These are phyloP conservation scores for Hericium alpestre DNA, from an alignment of 768 basidiomycete species.

Conservation along the genomic window DNA sequence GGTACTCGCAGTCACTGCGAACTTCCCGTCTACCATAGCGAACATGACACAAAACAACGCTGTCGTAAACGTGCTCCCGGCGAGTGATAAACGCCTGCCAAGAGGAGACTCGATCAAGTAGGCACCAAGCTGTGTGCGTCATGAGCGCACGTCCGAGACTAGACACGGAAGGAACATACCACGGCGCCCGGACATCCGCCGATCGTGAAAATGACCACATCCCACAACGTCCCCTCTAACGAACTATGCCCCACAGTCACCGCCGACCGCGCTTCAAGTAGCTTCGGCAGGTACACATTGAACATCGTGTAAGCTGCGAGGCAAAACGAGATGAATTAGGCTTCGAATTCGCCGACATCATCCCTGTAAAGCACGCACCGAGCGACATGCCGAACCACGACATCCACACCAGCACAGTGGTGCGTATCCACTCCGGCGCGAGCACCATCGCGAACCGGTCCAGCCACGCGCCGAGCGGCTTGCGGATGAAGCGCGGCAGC, in stretches of 20 bases:
- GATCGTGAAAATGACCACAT: constrained; percentile 77
- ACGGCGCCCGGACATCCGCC: constrained; percentile 80
- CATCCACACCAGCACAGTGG: constrained; percentile 71
- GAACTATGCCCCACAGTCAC: constrained; percentile 28
- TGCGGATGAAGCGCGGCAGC: constrained; percentile 45
- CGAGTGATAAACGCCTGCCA: constrained; percentile 65
- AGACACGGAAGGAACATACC: constrained; percentile 25
- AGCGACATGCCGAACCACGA: constrained; percentile 70
- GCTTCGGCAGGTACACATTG: constrained; percentile 82
- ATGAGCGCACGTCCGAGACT: not conserved
- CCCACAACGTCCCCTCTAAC: constrained; percentile 61
- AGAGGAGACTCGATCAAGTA: constrained; percentile 63
- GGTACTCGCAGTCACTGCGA: constrained; percentile 55
- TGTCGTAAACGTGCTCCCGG: constrained; percentile 65
- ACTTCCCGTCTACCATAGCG: constrained; percentile 41
- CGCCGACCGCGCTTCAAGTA: constrained; percentile 51
- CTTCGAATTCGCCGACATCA: not conserved
- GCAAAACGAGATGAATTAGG: constrained; percentile 1
- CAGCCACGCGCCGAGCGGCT: constrained; percentile 58
- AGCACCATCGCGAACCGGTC: constrained; percentile 62
- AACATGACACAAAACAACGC: constrained; percentile 67
- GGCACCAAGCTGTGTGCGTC: constrained; percentile 58
- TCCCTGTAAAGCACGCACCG: constrained; percentile 35
- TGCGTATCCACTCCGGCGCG: constrained; percentile 62
- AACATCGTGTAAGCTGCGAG: constrained; percentile 76